phyloP scores from a whole-genome alignment of 257 asterid species.

The Fraxinus excelsior region DNA sequence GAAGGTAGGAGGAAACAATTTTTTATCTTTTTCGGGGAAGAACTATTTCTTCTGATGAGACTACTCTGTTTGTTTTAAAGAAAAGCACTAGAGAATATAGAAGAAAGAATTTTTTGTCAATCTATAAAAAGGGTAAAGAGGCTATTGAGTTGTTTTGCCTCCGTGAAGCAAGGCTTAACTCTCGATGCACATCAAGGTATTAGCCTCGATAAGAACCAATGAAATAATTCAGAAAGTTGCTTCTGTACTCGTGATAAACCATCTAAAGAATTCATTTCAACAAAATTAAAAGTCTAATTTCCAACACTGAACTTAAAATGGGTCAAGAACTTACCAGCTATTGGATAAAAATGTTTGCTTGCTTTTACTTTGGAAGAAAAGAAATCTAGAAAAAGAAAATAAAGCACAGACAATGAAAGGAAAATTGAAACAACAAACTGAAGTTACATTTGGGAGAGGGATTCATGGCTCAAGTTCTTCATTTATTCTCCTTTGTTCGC shows the following conservation, averaged over 20 bases:
- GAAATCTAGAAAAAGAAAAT: background rate
- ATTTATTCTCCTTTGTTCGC: background rate
- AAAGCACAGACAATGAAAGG: background rate
- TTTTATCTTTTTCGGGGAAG: background rate
- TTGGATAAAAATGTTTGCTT: background rate
- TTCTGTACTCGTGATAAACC: background rate
- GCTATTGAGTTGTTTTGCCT: background rate
- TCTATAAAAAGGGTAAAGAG: background rate
- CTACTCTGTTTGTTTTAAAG: background rate
- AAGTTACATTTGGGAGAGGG: background rate
- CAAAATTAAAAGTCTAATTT: background rate
- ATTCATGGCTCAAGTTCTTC: background rate
- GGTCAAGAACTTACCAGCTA: background rate
- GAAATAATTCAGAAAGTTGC: background rate
- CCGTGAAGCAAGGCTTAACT: background rate
- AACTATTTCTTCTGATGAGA: background rate
- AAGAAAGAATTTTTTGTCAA: background rate
- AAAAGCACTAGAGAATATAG: background rate
- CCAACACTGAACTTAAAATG: background rate
- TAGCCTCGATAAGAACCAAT: background rate
- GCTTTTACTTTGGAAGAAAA: background rate
- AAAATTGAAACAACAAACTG: background rate
- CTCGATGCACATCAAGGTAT: background rate
- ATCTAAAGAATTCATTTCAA: background rate
- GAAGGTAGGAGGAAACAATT: conserved; percentile 46